Conservation (phyloP, 192 early-diverging fungal species). For the Gryganskiella cystojenkinii region DNA sequence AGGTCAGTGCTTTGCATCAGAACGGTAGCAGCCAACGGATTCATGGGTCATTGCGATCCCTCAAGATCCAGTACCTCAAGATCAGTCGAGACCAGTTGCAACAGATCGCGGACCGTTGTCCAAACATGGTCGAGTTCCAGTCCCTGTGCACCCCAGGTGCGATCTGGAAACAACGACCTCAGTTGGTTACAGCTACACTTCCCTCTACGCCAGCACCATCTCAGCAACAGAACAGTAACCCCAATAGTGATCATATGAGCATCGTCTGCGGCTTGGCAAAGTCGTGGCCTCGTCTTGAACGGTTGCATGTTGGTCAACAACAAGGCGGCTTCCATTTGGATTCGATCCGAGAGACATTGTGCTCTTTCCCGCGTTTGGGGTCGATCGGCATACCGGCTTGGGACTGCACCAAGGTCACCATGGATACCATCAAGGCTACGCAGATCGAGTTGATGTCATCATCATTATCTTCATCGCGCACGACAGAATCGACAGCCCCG, state of each 20-base stretch:
- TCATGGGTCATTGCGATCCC: constrained; percentile 11
- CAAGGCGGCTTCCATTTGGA: constrained; percentile 44
- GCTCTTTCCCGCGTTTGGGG: constrained; percentile 12
- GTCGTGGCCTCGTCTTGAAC: constrained; percentile 10
- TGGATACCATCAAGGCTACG: constrained; percentile 27
- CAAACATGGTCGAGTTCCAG: constrained; percentile 40
- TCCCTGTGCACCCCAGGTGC: constrained; percentile 30
- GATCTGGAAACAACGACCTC: constrained; percentile 22
- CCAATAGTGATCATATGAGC: constrained; percentile 8
- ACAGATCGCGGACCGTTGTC: constrained; percentile 21
- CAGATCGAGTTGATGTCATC: background rate
- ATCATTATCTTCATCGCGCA: background rate
- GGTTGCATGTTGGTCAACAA: constrained; percentile 36
- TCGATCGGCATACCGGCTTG: constrained; percentile 31
- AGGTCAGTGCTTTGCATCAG: background rate
- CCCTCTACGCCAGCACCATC: background rate
- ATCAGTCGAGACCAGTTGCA: constrained; percentile 30
- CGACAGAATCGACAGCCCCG: background rate
- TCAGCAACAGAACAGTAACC: constrained; percentile 3
- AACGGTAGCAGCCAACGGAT: background rate
- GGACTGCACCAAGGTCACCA: constrained; percentile 37
- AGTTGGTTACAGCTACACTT: background rate
- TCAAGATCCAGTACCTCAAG: constrained; percentile 44
- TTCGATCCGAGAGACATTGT: constrained; percentile 21
- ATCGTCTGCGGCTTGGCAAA: constrained; percentile 15